Conservation (phyloP, 768 basidiomycete species). For the Piloderma croceum region DNA sequence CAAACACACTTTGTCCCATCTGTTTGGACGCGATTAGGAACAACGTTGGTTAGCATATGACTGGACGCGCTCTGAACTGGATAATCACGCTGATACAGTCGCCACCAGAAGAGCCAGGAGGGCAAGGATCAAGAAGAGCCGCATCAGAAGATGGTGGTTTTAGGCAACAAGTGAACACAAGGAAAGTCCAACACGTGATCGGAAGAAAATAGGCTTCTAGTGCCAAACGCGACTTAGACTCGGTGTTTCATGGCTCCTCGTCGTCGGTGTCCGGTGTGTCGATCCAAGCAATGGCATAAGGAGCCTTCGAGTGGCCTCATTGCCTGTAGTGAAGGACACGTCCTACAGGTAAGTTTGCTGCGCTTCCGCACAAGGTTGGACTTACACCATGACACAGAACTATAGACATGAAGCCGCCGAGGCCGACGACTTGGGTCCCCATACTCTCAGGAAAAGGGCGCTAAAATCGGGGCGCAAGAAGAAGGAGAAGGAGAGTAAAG, state of each 20-base stretch:
- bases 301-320: slow-evolving; percentile 76
- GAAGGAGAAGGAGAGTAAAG: slow-evolving; percentile 43
- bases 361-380: neutral
- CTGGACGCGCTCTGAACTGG: neutral
- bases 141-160: too few relatives aligned
- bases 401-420: slow-evolving; percentile 79
- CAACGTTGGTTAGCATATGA: slow-evolving; percentile 4
- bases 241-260: slow-evolving; percentile 69
- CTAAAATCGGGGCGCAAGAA: slow-evolving; percentile 54
- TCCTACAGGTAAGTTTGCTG: slow-evolving; percentile 61
- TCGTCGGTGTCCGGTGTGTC: slow-evolving; percentile 69
- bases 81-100: slow-evolving; percentile 54
- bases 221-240: too few relatives aligned
- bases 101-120: slow-evolving; percentile 50
- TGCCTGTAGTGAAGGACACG: slow-evolving; percentile 87
- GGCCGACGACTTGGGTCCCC: slow-evolving; percentile 54
- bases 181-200: too few relatives aligned
- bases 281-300: slow-evolving; percentile 84
- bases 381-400: slow-evolving; percentile 40
- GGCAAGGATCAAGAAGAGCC: slow-evolving; percentile 38
- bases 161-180: too few relatives aligned
- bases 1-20: slow-evolving; percentile 71
- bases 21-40: slow-evolving; percentile 21
- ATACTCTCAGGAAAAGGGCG: slow-evolving; percentile 59
- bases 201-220: too few relatives aligned